A percentile compares a stretch with the other conserved stretches of the same genome.
Conservation (phyloP, 2,329 filamentous ascomycete genomes). For the Herpotrichia juniperi region DNA sequence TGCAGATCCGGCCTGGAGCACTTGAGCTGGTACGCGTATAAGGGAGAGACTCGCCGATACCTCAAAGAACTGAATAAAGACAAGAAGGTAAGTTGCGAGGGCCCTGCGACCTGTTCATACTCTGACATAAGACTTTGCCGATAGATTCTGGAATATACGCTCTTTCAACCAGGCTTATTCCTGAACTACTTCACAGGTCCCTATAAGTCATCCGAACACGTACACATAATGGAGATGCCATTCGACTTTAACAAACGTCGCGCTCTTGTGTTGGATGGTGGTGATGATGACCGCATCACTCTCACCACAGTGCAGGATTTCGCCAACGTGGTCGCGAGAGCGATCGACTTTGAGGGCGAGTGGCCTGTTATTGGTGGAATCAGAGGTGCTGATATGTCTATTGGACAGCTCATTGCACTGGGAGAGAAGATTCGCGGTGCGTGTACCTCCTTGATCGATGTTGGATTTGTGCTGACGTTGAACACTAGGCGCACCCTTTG, state of each 20-base stretch:
- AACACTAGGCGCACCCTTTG: conserved; percentile 46
- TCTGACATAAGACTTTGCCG: not conserved
- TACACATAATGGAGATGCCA: conserved; percentile 47
- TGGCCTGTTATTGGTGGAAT: conserved; percentile 29
- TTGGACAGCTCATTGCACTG: conserved; percentile 16
- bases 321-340: conserved; percentile 18
- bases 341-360: conserved; percentile 23
- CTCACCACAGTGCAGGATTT: conserved; percentile 27
- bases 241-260: conserved; percentile 20
- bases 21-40: conserved; percentile 58
- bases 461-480: not conserved
- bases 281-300: conserved; percentile 41
- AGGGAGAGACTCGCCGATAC: conserved; percentile 55
- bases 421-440: conserved; percentile 22
- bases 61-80: conserved; percentile 58
- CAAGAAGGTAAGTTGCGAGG: conserved; percentile 42
- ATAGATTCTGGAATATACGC: conserved; percentile 62
- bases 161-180: conserved; percentile 61
- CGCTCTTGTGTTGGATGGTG: conserved; percentile 20
- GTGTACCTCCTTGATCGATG: not conserved
- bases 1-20: conserved; percentile 33
- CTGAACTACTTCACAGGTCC: conserved; percentile 60
- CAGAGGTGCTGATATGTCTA: conserved; percentile 11
- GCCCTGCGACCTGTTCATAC: not conserved
- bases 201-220: conserved; percentile 52